Evolutionary conservation across 1,139 yeast species (phyloP), one percentile per base, ranked within the genome.

Genomic region (Zygotorulaspora mrakii): DNA sequence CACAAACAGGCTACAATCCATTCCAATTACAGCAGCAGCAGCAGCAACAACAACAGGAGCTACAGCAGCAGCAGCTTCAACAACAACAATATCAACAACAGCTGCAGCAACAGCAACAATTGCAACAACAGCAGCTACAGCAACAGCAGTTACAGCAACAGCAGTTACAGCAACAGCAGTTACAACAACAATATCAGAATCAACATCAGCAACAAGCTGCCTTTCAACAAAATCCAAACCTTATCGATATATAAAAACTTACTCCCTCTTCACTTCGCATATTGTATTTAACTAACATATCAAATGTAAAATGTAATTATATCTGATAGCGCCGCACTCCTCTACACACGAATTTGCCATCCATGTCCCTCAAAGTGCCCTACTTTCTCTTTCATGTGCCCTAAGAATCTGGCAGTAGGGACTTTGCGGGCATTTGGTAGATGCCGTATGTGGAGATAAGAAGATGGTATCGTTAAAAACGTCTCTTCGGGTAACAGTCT

Each of bases 231-330:
- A 59, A 57, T 12, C 56, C 61, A 18, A 60, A 58, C 39, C 45
- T 60, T 35, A 60, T 60, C 41, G 57, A 54, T 47, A 50, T 54
- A 37, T 49, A 40, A 43, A 33, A n/a, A 31, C 16, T 24, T 26
- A 20, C 27, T 24, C 11, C 21, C 9, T 9, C 11, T 20, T 10
- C 31, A 17, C 12, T 24, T n/a, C 27, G n/a, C 13, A 24, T 24
- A 7, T n/a, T 24, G 11, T 10, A 10, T 5, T 28, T n/a, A 16
- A 28, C 9, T 28, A 11, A 28, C 16, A 10, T 20, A 28, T 14
- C 14, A 16, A 28, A 16, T 16, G 16, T 12, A 14, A 28, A 28
- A 9, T 28, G 11, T 28, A 28, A 28, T 28, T 14, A 14, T 17
- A 9, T 14, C 16, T 14, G 31, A 28, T 28, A 28, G 31, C 31